phyloP scores from a whole-genome alignment of 768 basidiomycete species.

The Lentinus tigrinus region DNA sequence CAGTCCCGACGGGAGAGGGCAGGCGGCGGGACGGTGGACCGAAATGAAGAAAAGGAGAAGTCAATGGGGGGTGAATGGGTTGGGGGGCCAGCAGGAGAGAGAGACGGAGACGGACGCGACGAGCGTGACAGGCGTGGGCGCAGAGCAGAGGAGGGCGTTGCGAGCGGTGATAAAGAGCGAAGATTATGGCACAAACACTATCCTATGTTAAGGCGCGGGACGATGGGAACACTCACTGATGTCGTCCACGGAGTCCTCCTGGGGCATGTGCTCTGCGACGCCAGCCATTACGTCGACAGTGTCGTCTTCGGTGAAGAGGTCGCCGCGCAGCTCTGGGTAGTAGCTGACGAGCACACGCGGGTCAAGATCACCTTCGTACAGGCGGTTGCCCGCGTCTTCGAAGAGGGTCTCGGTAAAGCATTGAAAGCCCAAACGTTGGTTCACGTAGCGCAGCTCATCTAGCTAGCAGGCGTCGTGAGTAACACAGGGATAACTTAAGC shows the following conservation, averaged over 20 bases:
- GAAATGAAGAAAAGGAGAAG: conserved; percentile 19
- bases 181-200: conserved; percentile 16
- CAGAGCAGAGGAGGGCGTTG: not conserved
- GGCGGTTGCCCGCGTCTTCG: conserved; percentile 75
- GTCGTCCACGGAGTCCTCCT: conserved; percentile 70
- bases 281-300: conserved; percentile 73
- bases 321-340: conserved; percentile 73
- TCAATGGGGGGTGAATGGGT: conserved; percentile 18
- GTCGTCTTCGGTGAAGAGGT: conserved; percentile 54
- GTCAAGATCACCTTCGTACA: conserved; percentile 81
- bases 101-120: not conserved
- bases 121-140: not conserved
- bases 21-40: conserved; percentile 25
- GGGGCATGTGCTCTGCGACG: conserved; percentile 67
- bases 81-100: conserved; percentile 1
- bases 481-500: not conserved
- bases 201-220: conserved; percentile 5
- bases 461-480: conserved; percentile 33
- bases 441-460: conserved; percentile 75
- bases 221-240: conserved; percentile 69
- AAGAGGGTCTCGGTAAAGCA: conserved; percentile 79
- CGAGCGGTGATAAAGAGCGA: conserved; percentile 9
- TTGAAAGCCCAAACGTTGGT: conserved; percentile 80
- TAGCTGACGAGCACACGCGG: conserved; percentile 80
- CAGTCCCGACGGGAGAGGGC: conserved; percentile 60